Conservation (phyloP, 2,329 filamentous ascomycete genomes). For the Pleoardoris graminearum region DNA sequence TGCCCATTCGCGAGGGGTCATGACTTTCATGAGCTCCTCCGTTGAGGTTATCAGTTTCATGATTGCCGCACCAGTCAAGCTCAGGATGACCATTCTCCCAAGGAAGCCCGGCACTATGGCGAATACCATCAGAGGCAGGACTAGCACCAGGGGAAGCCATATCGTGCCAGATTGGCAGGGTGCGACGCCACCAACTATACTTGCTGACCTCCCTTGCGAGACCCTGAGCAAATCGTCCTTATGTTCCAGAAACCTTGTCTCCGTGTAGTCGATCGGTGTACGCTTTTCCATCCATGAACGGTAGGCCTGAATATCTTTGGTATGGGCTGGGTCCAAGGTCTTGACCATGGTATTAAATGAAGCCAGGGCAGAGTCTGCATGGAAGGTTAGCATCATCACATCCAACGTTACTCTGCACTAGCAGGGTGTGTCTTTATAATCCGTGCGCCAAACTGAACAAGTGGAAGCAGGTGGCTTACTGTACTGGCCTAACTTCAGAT, state of each 20-base stretch:
- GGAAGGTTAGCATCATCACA: slow-evolving; percentile 18
- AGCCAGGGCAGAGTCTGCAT: slow-evolving; percentile 55
- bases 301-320: slow-evolving; percentile 58
- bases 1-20: slow-evolving; percentile 47
- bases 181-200: slow-evolving; percentile 18
- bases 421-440: neutral
- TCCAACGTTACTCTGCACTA: neutral
- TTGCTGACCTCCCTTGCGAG: slow-evolving; percentile 25
- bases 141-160: slow-evolving; percentile 44
- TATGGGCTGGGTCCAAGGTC: slow-evolving; percentile 53
- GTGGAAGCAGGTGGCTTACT: slow-evolving; percentile 50
- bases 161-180: slow-evolving; percentile 31
- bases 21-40: slow-evolving; percentile 35
- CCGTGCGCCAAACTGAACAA: neutral
- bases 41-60: slow-evolving; percentile 42
- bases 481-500: slow-evolving; percentile 69
- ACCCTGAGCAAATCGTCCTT: slow-evolving; percentile 58
- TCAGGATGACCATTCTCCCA: slow-evolving; percentile 46
- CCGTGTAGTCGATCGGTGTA: slow-evolving; percentile 60
- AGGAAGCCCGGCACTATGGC: slow-evolving; percentile 48
- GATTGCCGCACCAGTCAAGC: slow-evolving; percentile 43
- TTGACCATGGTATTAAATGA: slow-evolving; percentile 61
- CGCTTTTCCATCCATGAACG: slow-evolving; percentile 60
- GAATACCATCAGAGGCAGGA: slow-evolving; percentile 49
- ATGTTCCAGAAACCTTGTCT: slow-evolving; percentile 63